A percentile compares a stretch with the other conserved stretches of the same genome.
Conservation (phyloP, 352 stramenopile genomes). For the Phytophthora colocasiae region DNA sequence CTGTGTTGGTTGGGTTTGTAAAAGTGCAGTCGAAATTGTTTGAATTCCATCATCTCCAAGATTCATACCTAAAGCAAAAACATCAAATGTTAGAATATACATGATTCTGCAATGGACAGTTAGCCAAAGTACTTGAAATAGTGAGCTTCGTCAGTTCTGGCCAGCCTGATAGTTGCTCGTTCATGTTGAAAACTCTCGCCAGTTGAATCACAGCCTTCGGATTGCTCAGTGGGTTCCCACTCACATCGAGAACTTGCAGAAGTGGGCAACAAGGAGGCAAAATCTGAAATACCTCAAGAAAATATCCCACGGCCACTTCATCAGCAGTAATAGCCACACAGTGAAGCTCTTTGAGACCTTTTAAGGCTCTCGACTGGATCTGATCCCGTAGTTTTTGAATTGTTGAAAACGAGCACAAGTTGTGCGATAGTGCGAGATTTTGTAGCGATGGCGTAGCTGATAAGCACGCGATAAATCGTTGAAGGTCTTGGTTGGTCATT, state of each 20-base stretch:
- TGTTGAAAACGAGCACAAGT: slow-evolving; percentile 45
- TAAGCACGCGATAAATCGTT: slow-evolving; percentile 60
- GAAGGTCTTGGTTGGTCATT: slow-evolving; percentile 68
- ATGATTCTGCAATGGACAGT: too few relatives aligned
- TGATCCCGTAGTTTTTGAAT: slow-evolving; percentile 42
- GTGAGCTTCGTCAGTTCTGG: slow-evolving; percentile 30
- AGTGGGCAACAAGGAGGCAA: slow-evolving; percentile 18
- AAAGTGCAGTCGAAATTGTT: slow-evolving; percentile 26
- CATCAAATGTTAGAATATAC: not conserved
- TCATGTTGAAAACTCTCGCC: slow-evolving; percentile 18
- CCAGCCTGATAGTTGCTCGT: slow-evolving; percentile 13
- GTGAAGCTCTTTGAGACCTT: slow-evolving; percentile 37
- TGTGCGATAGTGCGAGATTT: slow-evolving; percentile 49
- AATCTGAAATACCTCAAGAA: slow-evolving; percentile 35
- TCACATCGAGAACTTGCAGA: slow-evolving; percentile 31
- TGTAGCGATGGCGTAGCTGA: slow-evolving; percentile 34
- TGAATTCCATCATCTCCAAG: slow-evolving; percentile 37
- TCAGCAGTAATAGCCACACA: slow-evolving; percentile 51
- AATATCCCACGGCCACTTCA: slow-evolving; percentile 22
- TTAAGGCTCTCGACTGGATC: slow-evolving; percentile 24
- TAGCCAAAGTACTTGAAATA: slow-evolving; percentile 34
- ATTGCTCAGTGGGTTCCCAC: slow-evolving; percentile 37
- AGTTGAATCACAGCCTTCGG: slow-evolving; percentile 26
- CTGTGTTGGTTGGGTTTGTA: slow-evolving; percentile 4
- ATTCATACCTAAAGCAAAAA: slow-evolving; percentile 33